These are phyloP conservation scores for Euphorbia celastroides DNA, from an alignment of 441 rosid species.

Conservation along the genomic window DNA sequence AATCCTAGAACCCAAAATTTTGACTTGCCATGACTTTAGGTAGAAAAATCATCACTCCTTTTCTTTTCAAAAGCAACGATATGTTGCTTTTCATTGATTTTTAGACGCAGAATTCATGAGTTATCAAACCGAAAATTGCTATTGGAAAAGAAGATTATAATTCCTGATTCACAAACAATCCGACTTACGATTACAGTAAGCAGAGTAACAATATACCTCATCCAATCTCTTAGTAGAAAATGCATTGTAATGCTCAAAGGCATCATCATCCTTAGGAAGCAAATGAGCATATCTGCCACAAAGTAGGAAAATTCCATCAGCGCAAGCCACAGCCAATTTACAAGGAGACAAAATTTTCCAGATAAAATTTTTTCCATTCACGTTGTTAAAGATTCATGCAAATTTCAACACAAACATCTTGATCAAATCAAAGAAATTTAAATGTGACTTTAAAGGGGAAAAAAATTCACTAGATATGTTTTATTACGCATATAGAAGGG, in stretches of 20 bases:
- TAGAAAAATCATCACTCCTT: background rate
- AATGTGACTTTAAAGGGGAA: background rate
- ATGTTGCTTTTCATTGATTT: background rate
- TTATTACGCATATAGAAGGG: background rate
- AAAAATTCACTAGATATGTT: background rate
- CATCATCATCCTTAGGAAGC: conserved; percentile 90
- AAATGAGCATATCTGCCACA: conserved; percentile 82
- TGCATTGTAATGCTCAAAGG: conserved; percentile 72
- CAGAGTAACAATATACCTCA: conserved; percentile 49
- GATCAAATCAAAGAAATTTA: conserved; percentile 3
- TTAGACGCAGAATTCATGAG: background rate
- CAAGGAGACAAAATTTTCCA: background rate
- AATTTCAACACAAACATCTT: background rate
- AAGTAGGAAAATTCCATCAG: conserved; percentile 10
- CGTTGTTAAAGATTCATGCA: background rate
- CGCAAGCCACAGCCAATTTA: background rate
- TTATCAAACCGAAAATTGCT: background rate
- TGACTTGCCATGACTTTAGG: background rate
- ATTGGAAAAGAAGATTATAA: background rate
- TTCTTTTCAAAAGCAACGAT: background rate
- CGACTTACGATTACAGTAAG: conserved; percentile 3
- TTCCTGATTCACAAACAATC: background rate
- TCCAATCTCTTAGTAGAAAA: conserved; percentile 80
- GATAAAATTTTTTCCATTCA: background rate
- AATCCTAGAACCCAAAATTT: background rate